These are phyloP conservation scores for Verticillium klebahnii DNA, from an alignment of 2,329 filamentous ascomycete species.

Conservation along the genomic window DNA sequence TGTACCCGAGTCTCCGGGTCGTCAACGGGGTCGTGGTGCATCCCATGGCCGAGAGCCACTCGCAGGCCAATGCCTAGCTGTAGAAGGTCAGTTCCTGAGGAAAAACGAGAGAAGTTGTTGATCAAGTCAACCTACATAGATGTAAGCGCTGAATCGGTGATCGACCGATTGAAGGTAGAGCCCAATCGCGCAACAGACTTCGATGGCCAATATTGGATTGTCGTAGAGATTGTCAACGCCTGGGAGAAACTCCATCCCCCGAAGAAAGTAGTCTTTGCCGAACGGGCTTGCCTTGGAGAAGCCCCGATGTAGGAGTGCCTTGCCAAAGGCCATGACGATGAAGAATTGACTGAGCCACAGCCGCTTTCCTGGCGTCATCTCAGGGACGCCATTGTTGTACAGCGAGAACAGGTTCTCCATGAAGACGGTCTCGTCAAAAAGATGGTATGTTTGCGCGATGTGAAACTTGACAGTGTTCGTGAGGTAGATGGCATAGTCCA, in stretches of 20 bases:
- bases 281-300: constrained; percentile 39
- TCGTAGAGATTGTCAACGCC: constrained; percentile 26
- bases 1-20: neutral
- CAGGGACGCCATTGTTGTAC: constrained; percentile 14
- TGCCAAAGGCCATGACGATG: constrained; percentile 49
- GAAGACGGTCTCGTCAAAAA: constrained; percentile 49
- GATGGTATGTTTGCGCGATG: constrained; percentile 46
- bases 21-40: neutral
- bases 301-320: constrained; percentile 44
- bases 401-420: constrained; percentile 28
- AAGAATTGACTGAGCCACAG: constrained; percentile 51
- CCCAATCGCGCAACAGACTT: constrained; percentile 40
- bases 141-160: constrained; percentile 33
- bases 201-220: constrained; percentile 35
- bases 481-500: constrained; percentile 38
- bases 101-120: too few species aligned
- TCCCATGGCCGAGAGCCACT: constrained; percentile 3
- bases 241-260: constrained; percentile 32
- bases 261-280: constrained; percentile 5
- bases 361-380: constrained; percentile 9
- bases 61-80: constrained; percentile 5
- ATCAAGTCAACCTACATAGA: constrained; percentile 22
- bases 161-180: constrained; percentile 43
- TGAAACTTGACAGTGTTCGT: constrained; percentile 54
- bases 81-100: neutral